These are phyloP conservation scores for Euphorbia tirucalli DNA, from an alignment of 345 rosid species.

Conservation along the genomic window DNA sequence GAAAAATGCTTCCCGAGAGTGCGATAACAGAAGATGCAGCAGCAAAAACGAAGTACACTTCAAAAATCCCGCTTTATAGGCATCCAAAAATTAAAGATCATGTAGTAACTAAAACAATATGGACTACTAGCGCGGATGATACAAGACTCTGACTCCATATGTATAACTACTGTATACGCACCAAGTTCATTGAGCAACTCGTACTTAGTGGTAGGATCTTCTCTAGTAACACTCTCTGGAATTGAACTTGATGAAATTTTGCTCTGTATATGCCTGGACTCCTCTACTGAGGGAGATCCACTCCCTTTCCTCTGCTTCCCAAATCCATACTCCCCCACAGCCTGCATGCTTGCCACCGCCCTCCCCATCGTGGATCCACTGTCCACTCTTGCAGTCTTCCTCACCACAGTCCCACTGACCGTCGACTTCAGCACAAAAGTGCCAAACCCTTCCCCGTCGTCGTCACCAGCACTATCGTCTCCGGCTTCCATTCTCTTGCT, in stretches of 20 bases:
- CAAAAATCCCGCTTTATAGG: not conserved
- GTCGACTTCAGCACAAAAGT: constrained; percentile 79
- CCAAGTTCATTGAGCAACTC: constrained; percentile 96
- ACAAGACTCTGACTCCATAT: not conserved
- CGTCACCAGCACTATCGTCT: constrained; percentile 49
- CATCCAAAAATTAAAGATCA: not conserved
- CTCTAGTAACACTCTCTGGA: constrained; percentile 78
- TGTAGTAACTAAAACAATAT: not conserved
- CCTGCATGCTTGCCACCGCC: constrained; percentile 61
- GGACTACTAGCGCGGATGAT: not conserved
- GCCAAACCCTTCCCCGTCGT: constrained; percentile 56
- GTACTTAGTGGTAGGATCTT: constrained; percentile 92
- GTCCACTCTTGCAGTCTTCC: constrained; percentile 50
- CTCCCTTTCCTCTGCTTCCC: constrained; percentile 49
- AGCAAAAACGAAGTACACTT: not conserved
- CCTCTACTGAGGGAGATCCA: constrained; percentile 49
- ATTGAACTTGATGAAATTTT: constrained; percentile 79
- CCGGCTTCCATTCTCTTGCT: constrained; percentile 28
- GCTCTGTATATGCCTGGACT: constrained; percentile 42
- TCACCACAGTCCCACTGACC: constrained; percentile 47
- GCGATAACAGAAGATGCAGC: not conserved
- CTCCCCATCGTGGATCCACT: constrained; percentile 61
- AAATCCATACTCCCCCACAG: constrained; percentile 46
- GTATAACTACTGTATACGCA: constrained; percentile 20
- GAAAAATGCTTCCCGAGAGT: not conserved